Base-by-base conservation (phyloP, 768 basidiomycete species). In the Mycena indigotica region DNA sequence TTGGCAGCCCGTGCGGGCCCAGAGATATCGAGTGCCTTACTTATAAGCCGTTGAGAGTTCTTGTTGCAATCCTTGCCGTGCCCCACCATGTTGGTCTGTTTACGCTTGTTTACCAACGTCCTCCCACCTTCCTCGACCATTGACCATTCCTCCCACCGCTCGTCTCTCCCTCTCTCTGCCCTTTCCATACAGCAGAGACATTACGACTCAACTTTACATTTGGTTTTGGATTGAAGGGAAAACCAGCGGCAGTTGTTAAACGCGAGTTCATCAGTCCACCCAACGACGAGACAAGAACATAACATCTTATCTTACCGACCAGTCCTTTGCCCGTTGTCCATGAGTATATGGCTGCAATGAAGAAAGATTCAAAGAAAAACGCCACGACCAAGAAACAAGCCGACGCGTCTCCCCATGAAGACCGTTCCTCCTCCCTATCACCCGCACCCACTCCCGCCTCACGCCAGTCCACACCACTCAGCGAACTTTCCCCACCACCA, bases 401-500 rank as follows among this genome's bases (percentile, higher is more conserved):
- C n/a, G 63, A 68, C 39, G 59, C 67, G 28, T 68, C 72, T 26
- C 69, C 74, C 5, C 56, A 62, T 25, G 68, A 75, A 38, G 80
- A 84, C 72, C 75, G 75, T 65, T 79, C 76, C 65, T 86, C 85
- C 0, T 82, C 84, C 26, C 73, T 86, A 45, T 84, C 85, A 19
- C 84, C 84, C 24, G 74, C 78, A 0, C 83, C 84, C 39, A 30
- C 67, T 3, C 60, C 55, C 19, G 48, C 62, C 38, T 88, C 86
- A 54, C 76, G 84, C 28, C 78, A 78, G 56, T 86, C 86, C 21
- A 89, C 89, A 0, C 89, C 89, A 3, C 82, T 92, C 67, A 90
- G 86, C 62, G 89, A 90, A 60, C 82, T 90, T 24, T 89, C 89
- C 6, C 85, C 87, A 1, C 80, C 86, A 0, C 83, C 86, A 38